Evolutionary conservation across 257 asterid genomes (phyloP).

Genomic region (Solanum habrochaites): DNA sequence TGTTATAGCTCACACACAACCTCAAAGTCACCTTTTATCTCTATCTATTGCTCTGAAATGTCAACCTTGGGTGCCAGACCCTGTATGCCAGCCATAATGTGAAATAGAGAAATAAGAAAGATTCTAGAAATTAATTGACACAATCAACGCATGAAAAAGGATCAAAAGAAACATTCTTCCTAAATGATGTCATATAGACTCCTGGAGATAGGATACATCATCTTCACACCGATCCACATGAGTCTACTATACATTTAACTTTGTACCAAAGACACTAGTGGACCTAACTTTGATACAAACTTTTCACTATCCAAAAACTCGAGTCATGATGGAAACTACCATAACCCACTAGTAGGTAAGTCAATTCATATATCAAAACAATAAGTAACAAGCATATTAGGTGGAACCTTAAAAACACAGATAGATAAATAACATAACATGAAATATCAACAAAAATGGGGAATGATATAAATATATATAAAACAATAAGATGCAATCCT

Average conservation of each 20-base stretch:
- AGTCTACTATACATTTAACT: not conserved
- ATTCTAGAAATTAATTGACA: too few species aligned
- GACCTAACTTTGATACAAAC: not conserved
- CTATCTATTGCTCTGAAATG: not conserved
- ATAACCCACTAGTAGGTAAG: not conserved
- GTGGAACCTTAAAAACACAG: not conserved
- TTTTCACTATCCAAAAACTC: not conserved
- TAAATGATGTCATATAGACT: not conserved
- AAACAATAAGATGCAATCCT: too few species aligned
- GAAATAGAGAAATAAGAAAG: too few species aligned
- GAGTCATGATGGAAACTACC: not conserved
- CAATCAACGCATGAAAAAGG: too few species aligned
- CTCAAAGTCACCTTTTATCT: not conserved
- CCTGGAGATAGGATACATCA: not conserved
- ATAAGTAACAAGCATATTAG: not conserved
- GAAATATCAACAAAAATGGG: not conserved
- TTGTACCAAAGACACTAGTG: not conserved
- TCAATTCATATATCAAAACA: too few species aligned
- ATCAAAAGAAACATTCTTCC: too few species aligned
- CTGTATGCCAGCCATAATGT: too few species aligned
- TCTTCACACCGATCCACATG: not conserved
- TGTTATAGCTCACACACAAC: not conserved
- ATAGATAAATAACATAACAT: too few species aligned
- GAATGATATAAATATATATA: not conserved
- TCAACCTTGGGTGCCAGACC: not conserved